Conservation (phyloP, 306 rosid species). For the Sophora flavescens region DNA sequence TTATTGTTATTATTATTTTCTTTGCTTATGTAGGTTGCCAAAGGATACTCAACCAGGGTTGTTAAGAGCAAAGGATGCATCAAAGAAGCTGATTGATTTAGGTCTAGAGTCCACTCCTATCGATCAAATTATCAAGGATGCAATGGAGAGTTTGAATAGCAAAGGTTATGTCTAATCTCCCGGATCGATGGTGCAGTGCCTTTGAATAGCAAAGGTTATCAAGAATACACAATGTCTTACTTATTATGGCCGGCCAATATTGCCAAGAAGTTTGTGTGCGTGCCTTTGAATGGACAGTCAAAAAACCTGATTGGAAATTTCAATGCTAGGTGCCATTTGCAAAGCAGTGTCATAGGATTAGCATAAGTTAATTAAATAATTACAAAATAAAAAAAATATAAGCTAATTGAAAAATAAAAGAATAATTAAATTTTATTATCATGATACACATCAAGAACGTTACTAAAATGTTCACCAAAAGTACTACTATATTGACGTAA, state of each 20-base stretch:
- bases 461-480: no score
- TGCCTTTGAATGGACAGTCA: background rate
- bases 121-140: conserved; percentile 82
- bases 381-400: no score
- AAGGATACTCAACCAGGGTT: conserved; percentile 76
- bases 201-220: no score
- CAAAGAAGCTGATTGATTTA: conserved; percentile 76
- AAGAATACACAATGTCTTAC: no score
- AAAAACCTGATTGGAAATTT: no score
- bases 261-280: background rate
- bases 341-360: no score
- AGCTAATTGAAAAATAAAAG: no score
- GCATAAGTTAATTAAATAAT: no score
- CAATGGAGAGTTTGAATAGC: conserved; percentile 73
- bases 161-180: conserved; percentile 56
- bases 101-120: conserved; percentile 77
- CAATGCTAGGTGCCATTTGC: no score
- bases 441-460: no score
- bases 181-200: conserved; percentile 42
- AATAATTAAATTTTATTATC: no score
- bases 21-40: conserved; percentile 55
- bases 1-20: background rate
- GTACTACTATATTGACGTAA: no score
- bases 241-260: background rate
- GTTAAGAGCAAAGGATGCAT: conserved; percentile 66